Base-by-base conservation (phyloP, 2,329 filamentous ascomycete species). In the Orbilia ellipsospora region DNA sequence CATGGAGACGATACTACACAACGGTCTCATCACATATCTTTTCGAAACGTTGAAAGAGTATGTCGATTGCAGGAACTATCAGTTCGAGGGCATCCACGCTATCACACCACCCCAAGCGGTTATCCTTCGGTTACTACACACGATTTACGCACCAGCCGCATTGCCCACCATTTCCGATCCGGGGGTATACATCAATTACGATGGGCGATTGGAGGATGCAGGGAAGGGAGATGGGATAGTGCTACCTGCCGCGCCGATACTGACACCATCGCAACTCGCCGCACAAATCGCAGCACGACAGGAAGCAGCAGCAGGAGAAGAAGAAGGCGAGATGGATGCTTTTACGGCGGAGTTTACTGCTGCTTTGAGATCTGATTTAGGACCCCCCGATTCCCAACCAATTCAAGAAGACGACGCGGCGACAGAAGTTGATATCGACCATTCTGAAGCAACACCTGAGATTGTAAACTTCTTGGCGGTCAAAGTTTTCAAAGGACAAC, bases 11-110 rank as follows among this genome's bases (percentile, higher is more conserved):
- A 79, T 80, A 28, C 57, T 79, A n/a, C 76, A 79, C 63, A 80
- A 80, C 64, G 79, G 79, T 8, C 60, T 80, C 6, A 78, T 79
- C 18, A 79, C 78, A 5, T 80, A 80, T 57, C 77, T 79, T 18
- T 80, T 79, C 64, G 79, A 80, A 60, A 79, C 77, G 13, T 77
- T 80, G 28, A 78, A 79, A 36, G 79, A 80, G 59, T 79, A 79
- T 50, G 78, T 73, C 55, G 73, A 77, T 44, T 70, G 73, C n/a
- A 45, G 67, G 18, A 72, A 77, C 18, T 77, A 77, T 31, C 65
- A 70, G 15, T 72, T 77, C 48, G 73, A 77, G 20, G 73, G 73
- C 2, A 63, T 77, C 4, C 73, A 77, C 26, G 65, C 73, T 1
- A 77, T 77, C 16, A 77, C 73, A 0, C 73, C 73, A 5, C 73